These are phyloP conservation scores for Colletotrichum sp. DNA, from an alignment of 2,329 filamentous ascomycete genomes.

Conservation along the genomic window DNA sequence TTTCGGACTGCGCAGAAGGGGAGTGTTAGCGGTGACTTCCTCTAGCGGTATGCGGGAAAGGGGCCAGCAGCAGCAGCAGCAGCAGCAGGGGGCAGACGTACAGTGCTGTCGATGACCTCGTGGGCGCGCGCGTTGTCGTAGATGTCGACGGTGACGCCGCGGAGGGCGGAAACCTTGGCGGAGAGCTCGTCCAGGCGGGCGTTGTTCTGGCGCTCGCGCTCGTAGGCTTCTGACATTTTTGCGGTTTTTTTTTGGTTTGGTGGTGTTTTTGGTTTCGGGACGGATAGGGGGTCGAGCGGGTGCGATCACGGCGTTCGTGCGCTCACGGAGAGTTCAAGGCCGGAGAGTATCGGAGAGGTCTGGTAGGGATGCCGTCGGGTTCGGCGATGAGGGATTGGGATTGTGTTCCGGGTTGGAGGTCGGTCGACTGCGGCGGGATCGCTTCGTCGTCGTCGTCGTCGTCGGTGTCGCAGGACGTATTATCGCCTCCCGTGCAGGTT, in stretches of 20 bases:
- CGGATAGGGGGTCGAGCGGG: not conserved
- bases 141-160: slow-evolving; percentile 95
- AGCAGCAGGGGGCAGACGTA: slow-evolving; percentile 47
- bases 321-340: not conserved
- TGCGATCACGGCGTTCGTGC: not conserved
- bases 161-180: slow-evolving; percentile 88
- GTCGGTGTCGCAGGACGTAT: not conserved
- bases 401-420: not conserved
- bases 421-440: not conserved
- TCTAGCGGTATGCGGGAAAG: too few relatives aligned
- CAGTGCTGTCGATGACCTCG: slow-evolving; percentile 85
- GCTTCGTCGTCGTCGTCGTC: not conserved
- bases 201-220: slow-evolving; percentile 91
- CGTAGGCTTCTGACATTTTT: slow-evolving; percentile 77
- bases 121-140: slow-evolving; percentile 95
- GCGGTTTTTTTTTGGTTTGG: not conserved
- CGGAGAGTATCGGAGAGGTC: not conserved
- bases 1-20: too few relatives aligned
- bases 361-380: not conserved
- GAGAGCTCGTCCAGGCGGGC: slow-evolving; percentile 90
- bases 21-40: too few relatives aligned
- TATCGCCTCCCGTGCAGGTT: not conserved
- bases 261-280: not conserved
- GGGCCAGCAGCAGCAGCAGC: too few relatives aligned
- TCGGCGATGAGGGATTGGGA: not conserved